Base-by-base conservation (phyloP, 1,139 yeast genomes). In the Saccharomyces hybrid region DNA sequence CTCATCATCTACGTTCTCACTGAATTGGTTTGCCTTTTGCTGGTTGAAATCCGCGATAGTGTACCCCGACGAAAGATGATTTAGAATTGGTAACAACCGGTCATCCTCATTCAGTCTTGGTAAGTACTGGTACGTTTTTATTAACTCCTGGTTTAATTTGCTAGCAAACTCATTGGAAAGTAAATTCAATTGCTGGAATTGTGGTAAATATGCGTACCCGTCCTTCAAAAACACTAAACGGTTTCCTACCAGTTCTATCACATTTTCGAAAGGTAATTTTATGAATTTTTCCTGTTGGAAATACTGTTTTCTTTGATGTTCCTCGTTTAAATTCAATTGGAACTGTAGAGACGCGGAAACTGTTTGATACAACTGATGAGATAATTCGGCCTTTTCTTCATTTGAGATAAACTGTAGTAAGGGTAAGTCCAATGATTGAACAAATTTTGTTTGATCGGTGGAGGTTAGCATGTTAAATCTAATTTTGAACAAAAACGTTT, bases 91-190 rank as follows among this genome's bases (percentile, higher is more conserved):
- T 49, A 89, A 73, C 50, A 93, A 72, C 57, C 99, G 77, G 67
- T 90, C 96, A 66, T 91, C 97, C 72, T 93, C 98, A 65, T 90
- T 97, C 54, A 93, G 74, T 19, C 95, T 77, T 2, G 97, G 96
- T 53, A 91, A 73, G 26, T 87, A 79, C 62, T 86, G 87, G 63
- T 89, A 86, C 0, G 98, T 88, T 55, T 77, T 74, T 25, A 83
- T 71, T 57, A 93, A 75, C 42, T 83, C 81, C 8, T 73, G 69
- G 3, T 70, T 69, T 51, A 95, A 75, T 53, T 74, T 74, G 14
- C 76, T 77, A 52, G 81, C 75, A 67, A 85, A 91, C 68, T 89
- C 97, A 47, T 74, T 76, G 0, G 84, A 75, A 48, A 93, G 74
- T 53, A 88, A 72, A 55, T 83, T 83, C 59, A 86, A 74, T 69